These are phyloP conservation scores for Penicillium pulvis DNA, from an alignment of 495 filamentous ascomycete species.

Conservation along the genomic window DNA sequence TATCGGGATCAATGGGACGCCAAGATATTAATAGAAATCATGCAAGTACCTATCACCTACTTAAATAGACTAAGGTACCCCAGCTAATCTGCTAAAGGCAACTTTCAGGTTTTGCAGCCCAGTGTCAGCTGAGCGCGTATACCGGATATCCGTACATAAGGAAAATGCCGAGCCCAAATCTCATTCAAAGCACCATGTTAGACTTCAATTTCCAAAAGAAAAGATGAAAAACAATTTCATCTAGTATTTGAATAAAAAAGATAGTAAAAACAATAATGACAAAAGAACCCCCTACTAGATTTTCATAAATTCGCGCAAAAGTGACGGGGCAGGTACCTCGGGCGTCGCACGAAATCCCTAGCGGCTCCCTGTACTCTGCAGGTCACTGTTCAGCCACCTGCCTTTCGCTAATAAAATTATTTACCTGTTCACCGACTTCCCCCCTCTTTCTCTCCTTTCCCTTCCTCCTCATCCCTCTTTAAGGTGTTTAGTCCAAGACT, in stretches of 20 bases:
- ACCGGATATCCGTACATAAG: not conserved
- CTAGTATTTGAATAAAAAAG: not conserved
- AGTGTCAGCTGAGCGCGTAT: slow-evolving; percentile 1
- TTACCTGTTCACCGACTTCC: slow-evolving; percentile 36
- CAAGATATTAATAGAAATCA: slow-evolving; percentile 3
- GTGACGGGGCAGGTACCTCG: slow-evolving; percentile 13
- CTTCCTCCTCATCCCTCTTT: slow-evolving; percentile 16
- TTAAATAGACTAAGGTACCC: not conserved
- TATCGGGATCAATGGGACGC: not conserved
- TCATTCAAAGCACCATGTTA: not conserved
- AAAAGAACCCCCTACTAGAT: not conserved
- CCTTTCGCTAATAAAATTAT: slow-evolving; percentile 29
- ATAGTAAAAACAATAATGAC: not conserved
- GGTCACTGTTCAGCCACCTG: slow-evolving; percentile 24
- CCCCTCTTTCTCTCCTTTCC: slow-evolving; percentile 23
- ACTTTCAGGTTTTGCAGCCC: slow-evolving; percentile 5
- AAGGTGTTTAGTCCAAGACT: slow-evolving; percentile 37
- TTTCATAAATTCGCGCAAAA: slow-evolving; percentile 11
- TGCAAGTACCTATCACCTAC: not conserved
- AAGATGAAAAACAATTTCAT: too few species aligned
- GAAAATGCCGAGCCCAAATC: not conserved
- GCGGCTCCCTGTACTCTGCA: slow-evolving; percentile 18
- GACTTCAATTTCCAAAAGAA: not conserved
- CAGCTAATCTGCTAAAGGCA: not conserved
- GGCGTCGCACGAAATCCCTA: slow-evolving; percentile 2